Evolutionary conservation across 257 asterid genomes (phyloP).

Genomic region (Plectranthus barbatus): DNA sequence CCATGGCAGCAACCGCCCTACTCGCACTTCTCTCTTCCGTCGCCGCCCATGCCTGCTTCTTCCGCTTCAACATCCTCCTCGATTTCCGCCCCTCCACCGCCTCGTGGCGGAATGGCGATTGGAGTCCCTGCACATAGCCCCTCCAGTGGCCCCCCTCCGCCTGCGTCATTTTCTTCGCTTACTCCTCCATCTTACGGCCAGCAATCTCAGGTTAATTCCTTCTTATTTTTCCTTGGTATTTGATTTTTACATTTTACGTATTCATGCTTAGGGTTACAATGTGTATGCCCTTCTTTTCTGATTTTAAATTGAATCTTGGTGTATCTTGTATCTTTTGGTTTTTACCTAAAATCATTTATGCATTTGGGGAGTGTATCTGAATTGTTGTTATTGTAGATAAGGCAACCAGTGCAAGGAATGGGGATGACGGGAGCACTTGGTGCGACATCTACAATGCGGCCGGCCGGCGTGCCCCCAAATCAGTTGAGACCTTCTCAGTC

Average conservation of each 20-base stretch:
- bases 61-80: conserved; percentile 39
- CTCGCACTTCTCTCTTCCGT: conserved; percentile 53
- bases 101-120: conserved; percentile 67
- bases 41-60: conserved; percentile 52
- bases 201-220: conserved; percentile 49
- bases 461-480: conserved; percentile 38
- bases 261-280: conserved; percentile 5
- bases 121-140: conserved; percentile 79
- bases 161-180: conserved; percentile 54
- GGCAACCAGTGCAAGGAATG: conserved; percentile 62
- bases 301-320: background rate
- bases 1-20: conserved; percentile 49
- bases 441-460: conserved; percentile 52
- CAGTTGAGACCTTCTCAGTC: conserved; percentile 58
- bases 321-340: background rate
- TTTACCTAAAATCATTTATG: background rate
- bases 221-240: background rate
- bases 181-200: conserved; percentile 50
- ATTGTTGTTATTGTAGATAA: conserved; percentile 45
- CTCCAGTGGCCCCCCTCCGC: conserved; percentile 39
- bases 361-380: background rate
- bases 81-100: conserved; percentile 30
- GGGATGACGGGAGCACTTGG: conserved; percentile 71
- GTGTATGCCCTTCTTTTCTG: background rate
- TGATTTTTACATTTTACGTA: background rate